Base-by-base conservation (phyloP, 2,329 filamentous ascomycete species). In the Myriangium duriaei region DNA sequence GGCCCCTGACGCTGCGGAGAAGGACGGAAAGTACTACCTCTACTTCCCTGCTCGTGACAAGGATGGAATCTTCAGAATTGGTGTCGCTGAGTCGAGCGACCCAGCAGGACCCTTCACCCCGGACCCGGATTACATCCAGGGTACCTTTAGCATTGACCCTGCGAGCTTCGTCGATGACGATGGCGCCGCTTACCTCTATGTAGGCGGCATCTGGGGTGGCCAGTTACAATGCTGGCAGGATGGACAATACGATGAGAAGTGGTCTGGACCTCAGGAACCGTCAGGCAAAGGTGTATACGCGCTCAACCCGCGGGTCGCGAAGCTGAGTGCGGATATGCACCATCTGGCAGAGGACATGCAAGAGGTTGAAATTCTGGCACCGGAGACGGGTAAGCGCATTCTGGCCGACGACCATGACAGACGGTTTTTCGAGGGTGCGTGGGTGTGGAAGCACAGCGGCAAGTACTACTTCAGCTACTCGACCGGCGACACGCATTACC, bases 371-470 rank as follows among this genome's bases (percentile, higher is more conserved):
- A 80, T 87, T 47, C 61, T 82, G 5, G 79, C 74, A 30, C 34
- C 26, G 3, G 72, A 77, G 48, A 70, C 68, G 3, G 72, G 73
- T 4, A 54, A 70, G 51, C 73, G 69, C 1, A 62, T 86, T 34
- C 51, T 60, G 1, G 75, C 76, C 7, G 71, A 78, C 48, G 79
- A 86, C 55, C 81, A 86, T 53, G 77, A 79, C 42, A 59, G 77
- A 11, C 69, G 81, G 5, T 87, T 87, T 67, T 86, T 87, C 55
- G 81, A 87, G 60, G 81, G 80, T 1, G 75, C 81, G 2, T 86
- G 81, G 81, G 65, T 84, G 67, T 81, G 86, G 62, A 82, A 81
- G 65, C 72, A 74, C 51, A 61, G 69, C 0, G 77, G 69, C 2
- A 69, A 64, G 42, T 85, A 85, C 60, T 84, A 84, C 62, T 81